Evolutionary conservation across 2,329 filamentous ascomycete genomes (phyloP).

Genomic region (Penicillium sp.): DNA sequence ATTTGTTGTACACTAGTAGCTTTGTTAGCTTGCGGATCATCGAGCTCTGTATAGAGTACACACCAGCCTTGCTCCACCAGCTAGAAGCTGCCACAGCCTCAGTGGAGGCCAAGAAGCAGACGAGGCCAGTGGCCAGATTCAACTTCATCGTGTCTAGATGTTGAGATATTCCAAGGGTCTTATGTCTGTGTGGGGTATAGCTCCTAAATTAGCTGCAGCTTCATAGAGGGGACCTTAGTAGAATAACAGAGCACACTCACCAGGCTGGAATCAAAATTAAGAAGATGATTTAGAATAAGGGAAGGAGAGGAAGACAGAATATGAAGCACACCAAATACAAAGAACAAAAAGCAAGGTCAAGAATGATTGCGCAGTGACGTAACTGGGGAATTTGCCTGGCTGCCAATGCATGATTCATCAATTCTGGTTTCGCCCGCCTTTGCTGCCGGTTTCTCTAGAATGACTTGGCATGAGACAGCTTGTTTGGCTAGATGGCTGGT

Average conservation of each 20-base stretch:
- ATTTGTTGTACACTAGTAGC: conserved; percentile 86
- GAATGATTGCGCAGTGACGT: conserved; percentile 39
- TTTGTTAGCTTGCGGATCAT: conserved; percentile 3
- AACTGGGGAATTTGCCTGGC: conserved; percentile 27
- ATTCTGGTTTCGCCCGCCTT: neutral
- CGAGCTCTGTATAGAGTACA: conserved; percentile 35
- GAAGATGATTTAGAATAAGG: neutral
- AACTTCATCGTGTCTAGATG: conserved; percentile 70
- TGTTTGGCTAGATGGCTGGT: too few species aligned
- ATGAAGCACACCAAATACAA: neutral
- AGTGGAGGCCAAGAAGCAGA: conserved; percentile 68
- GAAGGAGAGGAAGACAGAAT: too few species aligned
- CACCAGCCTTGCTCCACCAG: conserved; percentile 88
- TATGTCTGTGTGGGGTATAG: too few species aligned
- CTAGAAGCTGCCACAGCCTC: conserved; percentile 70
- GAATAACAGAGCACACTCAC: neutral
- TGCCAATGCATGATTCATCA: conserved; percentile 32
- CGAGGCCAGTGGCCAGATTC: conserved; percentile 65
- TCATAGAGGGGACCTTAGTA: neutral
- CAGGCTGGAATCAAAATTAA: neutral
- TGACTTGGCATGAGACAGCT: too few species aligned
- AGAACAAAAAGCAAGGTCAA: conserved; percentile 18
- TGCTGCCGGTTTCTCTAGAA: too few species aligned
- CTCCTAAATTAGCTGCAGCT: neutral
- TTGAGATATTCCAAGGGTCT: neutral